Evolutionary conservation across 2,329 filamentous ascomycete species (phyloP).

Genomic region (Purpureocillium lavendulum): DNA sequence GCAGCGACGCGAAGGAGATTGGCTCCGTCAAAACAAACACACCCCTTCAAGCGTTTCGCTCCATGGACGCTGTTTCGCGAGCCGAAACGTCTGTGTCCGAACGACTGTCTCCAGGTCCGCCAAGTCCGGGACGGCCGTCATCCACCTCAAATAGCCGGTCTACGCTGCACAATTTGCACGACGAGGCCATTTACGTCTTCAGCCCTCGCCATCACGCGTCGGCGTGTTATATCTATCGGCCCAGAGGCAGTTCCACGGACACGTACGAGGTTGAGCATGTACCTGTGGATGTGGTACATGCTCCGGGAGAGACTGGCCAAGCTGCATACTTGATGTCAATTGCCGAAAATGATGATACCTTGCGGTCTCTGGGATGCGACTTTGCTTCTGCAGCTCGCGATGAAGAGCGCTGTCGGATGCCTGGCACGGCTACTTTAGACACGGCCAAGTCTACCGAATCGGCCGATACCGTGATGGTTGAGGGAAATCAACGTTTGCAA

Average conservation of each 20-base stretch:
- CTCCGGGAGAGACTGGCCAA: background rate
- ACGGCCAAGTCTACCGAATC: too few relatives aligned
- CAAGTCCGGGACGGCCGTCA: background rate
- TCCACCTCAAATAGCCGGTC: background rate
- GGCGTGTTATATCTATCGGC: slow-evolving; percentile 7
- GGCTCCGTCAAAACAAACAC: background rate
- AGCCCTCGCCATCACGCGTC: slow-evolving; percentile 2
- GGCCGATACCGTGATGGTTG: too few relatives aligned
- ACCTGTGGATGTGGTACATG: slow-evolving; percentile 4
- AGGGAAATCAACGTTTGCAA: too few relatives aligned
- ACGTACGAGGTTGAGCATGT: slow-evolving; percentile 8
- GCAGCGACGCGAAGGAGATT: background rate
- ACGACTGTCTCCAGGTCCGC: background rate
- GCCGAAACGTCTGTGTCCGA: background rate
- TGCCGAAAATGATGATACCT: slow-evolving; percentile 2
- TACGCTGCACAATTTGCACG: background rate
- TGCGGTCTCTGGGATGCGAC: background rate
- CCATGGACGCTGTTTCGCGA: background rate
- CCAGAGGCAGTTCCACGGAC: background rate
- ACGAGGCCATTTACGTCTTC: slow-evolving; percentile 8
- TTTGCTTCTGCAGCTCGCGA: background rate
- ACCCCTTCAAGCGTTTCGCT: background rate
- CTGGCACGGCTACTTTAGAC: background rate
- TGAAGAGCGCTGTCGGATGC: background rate
- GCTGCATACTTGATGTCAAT: slow-evolving; percentile 7